phyloP scores from a whole-genome alignment of 768 basidiomycete species.

The Amanita exitialis region DNA sequence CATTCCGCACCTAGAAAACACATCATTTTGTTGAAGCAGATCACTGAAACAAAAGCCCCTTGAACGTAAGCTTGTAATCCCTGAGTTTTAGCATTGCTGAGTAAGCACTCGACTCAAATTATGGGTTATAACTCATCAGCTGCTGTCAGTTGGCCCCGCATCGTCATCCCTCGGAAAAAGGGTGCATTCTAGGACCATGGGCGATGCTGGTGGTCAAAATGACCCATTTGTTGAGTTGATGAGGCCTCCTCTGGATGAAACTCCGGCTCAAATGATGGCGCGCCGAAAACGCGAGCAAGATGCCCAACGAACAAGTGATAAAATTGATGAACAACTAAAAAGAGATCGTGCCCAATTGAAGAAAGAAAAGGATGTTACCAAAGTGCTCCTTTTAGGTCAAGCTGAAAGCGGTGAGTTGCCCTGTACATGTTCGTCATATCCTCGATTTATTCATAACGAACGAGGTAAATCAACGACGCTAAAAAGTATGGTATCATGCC shows the following conservation, averaged over 20 bases:
- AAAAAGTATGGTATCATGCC: constrained; percentile 35
- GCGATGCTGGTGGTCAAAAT: constrained; percentile 21
- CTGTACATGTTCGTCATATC: neutral
- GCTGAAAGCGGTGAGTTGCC: constrained; percentile 48
- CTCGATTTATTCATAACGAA: neutral
- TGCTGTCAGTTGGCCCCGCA: constrained; percentile 10
- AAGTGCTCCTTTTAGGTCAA: constrained; percentile 54
- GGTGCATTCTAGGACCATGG: constrained; percentile 17
- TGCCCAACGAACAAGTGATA: constrained; percentile 39
- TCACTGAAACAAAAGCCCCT: constrained; percentile 4
- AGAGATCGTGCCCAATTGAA: constrained; percentile 32
- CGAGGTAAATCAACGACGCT: constrained; percentile 63
- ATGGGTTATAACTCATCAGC: neutral
- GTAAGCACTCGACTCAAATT: neutral
- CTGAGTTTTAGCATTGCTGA: neutral
- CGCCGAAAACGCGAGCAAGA: constrained; percentile 36
- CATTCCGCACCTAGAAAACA: neutral
- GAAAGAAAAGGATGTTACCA: constrained; percentile 38
- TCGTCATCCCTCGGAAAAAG: constrained; percentile 7
- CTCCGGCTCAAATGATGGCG: constrained; percentile 36
- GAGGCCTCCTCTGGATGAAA: constrained; percentile 42
- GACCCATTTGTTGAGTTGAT: constrained; percentile 38
- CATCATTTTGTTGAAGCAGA: constrained; percentile 3
- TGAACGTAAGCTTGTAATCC: neutral
- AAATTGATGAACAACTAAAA: constrained; percentile 52